A percentile compares a stretch with the other conserved stretches of the same genome.
phyloP scores from a whole-genome alignment of 2,329 filamentous ascomycete species.

The Penicillium frequentans region DNA sequence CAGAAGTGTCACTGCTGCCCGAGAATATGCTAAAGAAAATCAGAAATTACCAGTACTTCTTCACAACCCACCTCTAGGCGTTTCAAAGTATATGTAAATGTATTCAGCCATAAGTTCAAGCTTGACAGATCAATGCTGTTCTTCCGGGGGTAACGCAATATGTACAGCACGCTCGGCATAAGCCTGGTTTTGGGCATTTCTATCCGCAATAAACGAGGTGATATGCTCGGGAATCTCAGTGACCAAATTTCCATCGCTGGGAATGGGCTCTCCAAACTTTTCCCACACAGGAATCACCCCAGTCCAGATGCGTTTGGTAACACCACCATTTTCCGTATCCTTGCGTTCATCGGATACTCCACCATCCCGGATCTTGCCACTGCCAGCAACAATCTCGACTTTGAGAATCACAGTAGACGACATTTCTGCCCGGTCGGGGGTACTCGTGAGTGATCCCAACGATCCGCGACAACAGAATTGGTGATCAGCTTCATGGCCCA shows the following conservation, averaged over 20 bases:
- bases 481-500: conserved; percentile 80
- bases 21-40: too few species aligned
- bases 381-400: conserved; percentile 68
- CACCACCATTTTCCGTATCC: conserved; percentile 49
- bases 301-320: conserved; percentile 56
- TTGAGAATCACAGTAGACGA: conserved; percentile 71
- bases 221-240: conserved; percentile 63
- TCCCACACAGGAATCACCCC: conserved; percentile 66
- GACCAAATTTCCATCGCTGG: conserved; percentile 60
- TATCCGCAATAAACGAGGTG: conserved; percentile 50
- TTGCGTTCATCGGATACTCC: conserved; percentile 62
- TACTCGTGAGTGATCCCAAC: conserved; percentile 68
- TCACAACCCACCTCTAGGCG: too few species aligned
- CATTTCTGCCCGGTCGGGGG: conserved; percentile 75
- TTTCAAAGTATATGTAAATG: too few species aligned
- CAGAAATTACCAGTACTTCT: too few species aligned
- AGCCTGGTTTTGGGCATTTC: conserved; percentile 45
- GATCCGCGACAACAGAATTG: conserved; percentile 66
- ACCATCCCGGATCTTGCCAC: conserved; percentile 71
- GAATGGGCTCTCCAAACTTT: conserved; percentile 62
- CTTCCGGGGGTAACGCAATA: not conserved
- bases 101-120: not conserved
- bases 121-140: not conserved
- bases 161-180: conserved; percentile 37
- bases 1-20: too few species aligned